A percentile compares a stretch with the other conserved stretches of the same genome.
These are phyloP conservation scores for Chlamydomonas reinhardtii DNA, from an alignment of 163 green algal species.

Conservation along the genomic window DNA sequence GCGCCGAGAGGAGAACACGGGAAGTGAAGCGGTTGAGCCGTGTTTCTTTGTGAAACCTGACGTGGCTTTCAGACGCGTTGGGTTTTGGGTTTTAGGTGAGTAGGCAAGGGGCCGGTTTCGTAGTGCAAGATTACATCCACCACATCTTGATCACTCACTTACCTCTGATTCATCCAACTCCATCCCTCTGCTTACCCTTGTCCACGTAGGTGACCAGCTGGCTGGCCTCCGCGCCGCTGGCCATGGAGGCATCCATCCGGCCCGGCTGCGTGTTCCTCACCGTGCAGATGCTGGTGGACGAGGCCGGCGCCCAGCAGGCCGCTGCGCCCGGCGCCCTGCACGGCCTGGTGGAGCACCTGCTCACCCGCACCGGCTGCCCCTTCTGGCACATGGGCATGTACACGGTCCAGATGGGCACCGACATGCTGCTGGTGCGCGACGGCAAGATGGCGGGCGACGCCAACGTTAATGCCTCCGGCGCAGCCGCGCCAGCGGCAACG, in stretches of 20 bases:
- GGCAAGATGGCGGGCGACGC: conserved; percentile 31
- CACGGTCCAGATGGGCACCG: conserved; percentile 73
- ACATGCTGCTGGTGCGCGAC: conserved; percentile 63
- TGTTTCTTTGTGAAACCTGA: no score
- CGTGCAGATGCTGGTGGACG: conserved; percentile 66
- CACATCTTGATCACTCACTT: no score
- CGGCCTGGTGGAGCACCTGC: conserved; percentile 62
- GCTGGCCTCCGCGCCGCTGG: conserved; percentile 53
- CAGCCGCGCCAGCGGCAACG: background rate
- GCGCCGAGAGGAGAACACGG: no score
- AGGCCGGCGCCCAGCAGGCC: background rate
- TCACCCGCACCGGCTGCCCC: conserved; percentile 51
- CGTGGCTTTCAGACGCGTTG: no score
- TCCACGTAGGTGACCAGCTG: conserved; percentile 43
- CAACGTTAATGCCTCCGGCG: no score
- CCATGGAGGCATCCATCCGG: conserved; percentile 81
- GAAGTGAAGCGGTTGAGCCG: no score
- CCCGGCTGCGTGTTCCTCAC: conserved; percentile 89
- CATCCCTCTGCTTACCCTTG: no score
- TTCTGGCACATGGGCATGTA: conserved; percentile 73
- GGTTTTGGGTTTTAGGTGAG: no score
- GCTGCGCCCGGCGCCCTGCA: conserved; percentile 39
- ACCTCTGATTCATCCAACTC: no score
- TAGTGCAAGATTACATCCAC: no score
- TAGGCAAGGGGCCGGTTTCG: no score